phyloP scores from a whole-genome alignment of 371 early-diverging fungal species.

The Chytridiales sp. region DNA sequence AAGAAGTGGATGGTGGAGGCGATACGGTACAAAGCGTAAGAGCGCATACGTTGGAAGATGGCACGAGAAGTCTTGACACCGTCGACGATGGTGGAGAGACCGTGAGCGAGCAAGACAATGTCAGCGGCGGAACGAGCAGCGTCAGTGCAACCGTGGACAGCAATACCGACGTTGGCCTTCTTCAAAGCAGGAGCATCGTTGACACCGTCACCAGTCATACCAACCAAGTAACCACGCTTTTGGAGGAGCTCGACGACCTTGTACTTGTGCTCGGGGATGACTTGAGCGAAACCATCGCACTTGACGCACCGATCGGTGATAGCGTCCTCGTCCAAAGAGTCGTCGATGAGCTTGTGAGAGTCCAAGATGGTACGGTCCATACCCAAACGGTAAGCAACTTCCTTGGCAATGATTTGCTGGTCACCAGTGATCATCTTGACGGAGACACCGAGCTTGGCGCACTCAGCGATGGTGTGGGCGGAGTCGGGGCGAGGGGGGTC shows the following conservation, averaged over 20 bases:
- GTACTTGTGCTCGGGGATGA: slow-evolving; percentile 81
- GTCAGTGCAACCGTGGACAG: slow-evolving; percentile 87
- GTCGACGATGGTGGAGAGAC: slow-evolving; percentile 85
- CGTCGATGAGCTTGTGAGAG: slow-evolving; percentile 43
- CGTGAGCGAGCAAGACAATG: slow-evolving; percentile 86
- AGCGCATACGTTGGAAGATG: slow-evolving; percentile 90
- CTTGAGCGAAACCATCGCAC: slow-evolving; percentile 95
- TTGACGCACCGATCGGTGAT: slow-evolving; percentile 64
- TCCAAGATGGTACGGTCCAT: slow-evolving; percentile 52
- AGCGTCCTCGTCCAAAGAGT: slow-evolving; percentile 29
- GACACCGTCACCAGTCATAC: slow-evolving; percentile 89
- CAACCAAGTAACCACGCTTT: slow-evolving; percentile 70
- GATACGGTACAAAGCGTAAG: slow-evolving; percentile 83
- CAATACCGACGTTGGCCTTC: slow-evolving; percentile 85
- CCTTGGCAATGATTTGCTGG: slow-evolving; percentile 70
- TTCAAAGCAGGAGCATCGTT: slow-evolving; percentile 86
- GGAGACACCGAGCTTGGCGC: slow-evolving; percentile 60
- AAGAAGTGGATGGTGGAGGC: slow-evolving; percentile 91
- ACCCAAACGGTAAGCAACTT: slow-evolving; percentile 55
- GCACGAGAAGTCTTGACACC: slow-evolving; percentile 78
- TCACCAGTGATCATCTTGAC: slow-evolving; percentile 89
- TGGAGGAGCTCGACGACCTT: slow-evolving; percentile 76
- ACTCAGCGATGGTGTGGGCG: slow-evolving; percentile 60
- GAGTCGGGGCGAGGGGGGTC: slow-evolving; percentile 57
- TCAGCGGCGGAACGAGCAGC: slow-evolving; percentile 96